Evolutionary conservation across 352 stramenopile species (phyloP).

Genomic region (Aphanomyces stellatus): DNA sequence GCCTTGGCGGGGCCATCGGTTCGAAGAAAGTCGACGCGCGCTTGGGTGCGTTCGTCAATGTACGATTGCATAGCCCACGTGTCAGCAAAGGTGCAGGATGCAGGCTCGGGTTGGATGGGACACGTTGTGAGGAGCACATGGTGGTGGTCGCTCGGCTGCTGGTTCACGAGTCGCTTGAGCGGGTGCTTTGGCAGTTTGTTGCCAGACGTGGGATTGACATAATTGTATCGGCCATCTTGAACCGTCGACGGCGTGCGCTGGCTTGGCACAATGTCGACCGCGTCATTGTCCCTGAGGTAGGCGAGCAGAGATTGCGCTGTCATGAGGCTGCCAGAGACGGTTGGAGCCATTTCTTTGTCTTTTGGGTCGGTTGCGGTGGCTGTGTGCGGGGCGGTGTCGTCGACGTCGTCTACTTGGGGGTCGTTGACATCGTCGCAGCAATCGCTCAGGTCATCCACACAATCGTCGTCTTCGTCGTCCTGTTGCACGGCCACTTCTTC

Average conservation of each 20-base stretch:
- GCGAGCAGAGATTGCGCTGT: neutral
- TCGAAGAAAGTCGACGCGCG: slow-evolving; percentile 9
- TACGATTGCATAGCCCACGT: neutral
- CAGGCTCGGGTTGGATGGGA: slow-evolving; percentile 8
- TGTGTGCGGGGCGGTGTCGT: neutral
- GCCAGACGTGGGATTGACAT: neutral
- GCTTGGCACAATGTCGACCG: neutral
- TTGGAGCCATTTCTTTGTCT: neutral
- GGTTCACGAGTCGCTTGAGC: neutral
- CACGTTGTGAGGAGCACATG: slow-evolving; percentile 2
- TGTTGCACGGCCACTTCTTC: slow-evolving; percentile 26
- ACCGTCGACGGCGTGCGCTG: neutral
- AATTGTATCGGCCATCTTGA: neutral
- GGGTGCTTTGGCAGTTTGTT: slow-evolving; percentile 11
- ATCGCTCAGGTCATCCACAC: neutral
- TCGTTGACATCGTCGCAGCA: neutral
- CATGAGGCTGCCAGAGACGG: neutral
- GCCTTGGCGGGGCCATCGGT: slow-evolving; percentile 24
- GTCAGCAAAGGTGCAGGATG: slow-evolving; percentile 8
- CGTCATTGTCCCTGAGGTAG: neutral
- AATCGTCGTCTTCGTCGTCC: slow-evolving; percentile 7
- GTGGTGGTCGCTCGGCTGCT: neutral
- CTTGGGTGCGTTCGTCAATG: neutral
- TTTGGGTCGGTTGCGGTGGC: neutral
- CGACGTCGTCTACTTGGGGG: slow-evolving; percentile 2